Conservation (phyloP, 2,329 filamentous ascomycete genomes). For the Monilinia laxa region DNA sequence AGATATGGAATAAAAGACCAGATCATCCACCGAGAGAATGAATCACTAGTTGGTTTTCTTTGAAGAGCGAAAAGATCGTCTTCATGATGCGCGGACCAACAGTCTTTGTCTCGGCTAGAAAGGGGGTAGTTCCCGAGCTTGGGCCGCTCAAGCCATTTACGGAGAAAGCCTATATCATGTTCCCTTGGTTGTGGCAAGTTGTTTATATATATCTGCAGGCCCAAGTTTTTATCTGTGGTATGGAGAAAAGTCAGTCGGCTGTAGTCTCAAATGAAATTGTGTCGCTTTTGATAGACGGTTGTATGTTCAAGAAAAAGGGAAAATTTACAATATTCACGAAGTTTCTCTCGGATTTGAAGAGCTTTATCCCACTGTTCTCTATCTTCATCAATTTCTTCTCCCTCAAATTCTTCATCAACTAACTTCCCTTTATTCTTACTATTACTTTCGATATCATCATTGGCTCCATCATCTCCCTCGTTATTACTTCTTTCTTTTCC, state of each 20-base stretch:
- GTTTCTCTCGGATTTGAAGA: constrained; percentile 28
- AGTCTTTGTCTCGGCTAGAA: constrained; percentile 27
- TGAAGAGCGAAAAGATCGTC: constrained; percentile 35
- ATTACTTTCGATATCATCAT: constrained; percentile 8
- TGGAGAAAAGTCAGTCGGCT: neutral
- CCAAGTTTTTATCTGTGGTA: neutral
- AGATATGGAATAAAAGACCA: constrained; percentile 29
- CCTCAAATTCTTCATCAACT: neutral
- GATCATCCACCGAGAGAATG: constrained; percentile 32
- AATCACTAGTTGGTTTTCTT: constrained; percentile 24
- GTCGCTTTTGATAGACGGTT: neutral
- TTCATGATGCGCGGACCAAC: constrained; percentile 28
- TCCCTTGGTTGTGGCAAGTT: neutral
- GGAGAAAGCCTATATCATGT: constrained; percentile 23
- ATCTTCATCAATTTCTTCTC: constrained; percentile 13
- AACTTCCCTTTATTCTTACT: neutral
- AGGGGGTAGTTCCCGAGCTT: constrained; percentile 33
- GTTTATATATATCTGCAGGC: neutral
- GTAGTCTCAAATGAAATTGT: neutral
- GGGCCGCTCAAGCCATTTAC: constrained; percentile 32
- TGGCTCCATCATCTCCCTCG: constrained; percentile 4
- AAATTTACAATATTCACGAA: constrained; percentile 34
- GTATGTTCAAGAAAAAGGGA: no score
- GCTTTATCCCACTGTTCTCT: constrained; percentile 32
- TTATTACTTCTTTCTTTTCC: constrained; percentile 9